phyloP scores from a whole-genome alignment of 2,329 filamentous ascomycete genomes.

The Diplodia intermedia region DNA sequence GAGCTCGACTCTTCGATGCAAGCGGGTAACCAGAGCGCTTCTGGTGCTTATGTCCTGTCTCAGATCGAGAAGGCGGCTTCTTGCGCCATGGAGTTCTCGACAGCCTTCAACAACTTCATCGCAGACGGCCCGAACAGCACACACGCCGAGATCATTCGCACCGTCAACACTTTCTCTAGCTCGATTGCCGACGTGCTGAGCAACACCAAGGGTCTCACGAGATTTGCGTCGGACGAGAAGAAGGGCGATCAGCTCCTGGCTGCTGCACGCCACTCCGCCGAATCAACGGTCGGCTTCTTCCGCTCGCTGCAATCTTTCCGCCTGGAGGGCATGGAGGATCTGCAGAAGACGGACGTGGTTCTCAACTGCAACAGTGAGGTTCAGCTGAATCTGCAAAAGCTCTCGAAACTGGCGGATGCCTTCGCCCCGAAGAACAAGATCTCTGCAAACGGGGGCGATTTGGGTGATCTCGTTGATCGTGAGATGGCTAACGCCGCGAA shows the following conservation, averaged over 20 bases:
- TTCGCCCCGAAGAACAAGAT: constrained; percentile 92
- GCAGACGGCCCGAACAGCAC: constrained; percentile 92
- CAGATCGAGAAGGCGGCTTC: constrained; percentile 97
- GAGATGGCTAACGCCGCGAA: constrained; percentile 94
- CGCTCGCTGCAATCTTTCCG: constrained; percentile 92
- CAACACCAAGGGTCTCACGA: constrained; percentile 93
- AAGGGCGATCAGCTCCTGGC: constrained; percentile 86
- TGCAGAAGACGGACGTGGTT: constrained; percentile 95
- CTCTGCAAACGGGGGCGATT: constrained; percentile 76
- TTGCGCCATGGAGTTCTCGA: constrained; percentile 95
- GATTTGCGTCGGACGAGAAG: constrained; percentile 94
- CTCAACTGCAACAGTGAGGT: constrained; percentile 98
- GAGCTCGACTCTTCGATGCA: constrained; percentile 98
- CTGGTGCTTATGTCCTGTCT: constrained; percentile 90
- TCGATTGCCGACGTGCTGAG: constrained; percentile 92
- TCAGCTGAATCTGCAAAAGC: constrained; percentile 87
- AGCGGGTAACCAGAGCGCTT: constrained; percentile 97
- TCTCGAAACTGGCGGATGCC: constrained; percentile 90
- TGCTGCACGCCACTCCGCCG: constrained; percentile 82
- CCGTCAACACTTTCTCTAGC: constrained; percentile 87
- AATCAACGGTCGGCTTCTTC: constrained; percentile 93
- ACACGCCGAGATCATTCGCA: constrained; percentile 90
- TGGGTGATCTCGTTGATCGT: constrained; percentile 90
- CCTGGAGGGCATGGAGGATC: constrained; percentile 84
- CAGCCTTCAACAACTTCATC: constrained; percentile 97